Conservation (phyloP, 2,329 filamentous ascomycete species). For the Arthroderma sp. region DNA sequence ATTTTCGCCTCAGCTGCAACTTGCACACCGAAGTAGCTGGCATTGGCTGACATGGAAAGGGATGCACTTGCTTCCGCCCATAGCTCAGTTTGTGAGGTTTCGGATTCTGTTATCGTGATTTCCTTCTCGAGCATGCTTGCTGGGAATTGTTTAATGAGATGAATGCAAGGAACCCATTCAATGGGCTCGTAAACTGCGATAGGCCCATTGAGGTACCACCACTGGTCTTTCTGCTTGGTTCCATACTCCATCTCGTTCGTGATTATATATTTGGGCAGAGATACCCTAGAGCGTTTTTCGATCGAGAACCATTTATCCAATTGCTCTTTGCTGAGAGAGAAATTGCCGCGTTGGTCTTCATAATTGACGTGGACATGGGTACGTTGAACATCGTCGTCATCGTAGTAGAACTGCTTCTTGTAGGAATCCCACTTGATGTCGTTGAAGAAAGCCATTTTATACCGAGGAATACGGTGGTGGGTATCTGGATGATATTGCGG, state of each 20-base stretch:
- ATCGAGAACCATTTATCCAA: slow-evolving; percentile 2
- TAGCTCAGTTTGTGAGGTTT: neutral
- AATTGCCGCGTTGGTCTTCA: neutral
- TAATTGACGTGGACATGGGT: neutral
- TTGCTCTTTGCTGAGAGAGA: slow-evolving; percentile 1
- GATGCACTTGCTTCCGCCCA: neutral
- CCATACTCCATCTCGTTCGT: neutral
- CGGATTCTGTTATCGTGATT: neutral
- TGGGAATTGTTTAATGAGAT: neutral
- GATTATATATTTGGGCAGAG: neutral
- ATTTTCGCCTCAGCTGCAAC: slow-evolving; percentile 1
- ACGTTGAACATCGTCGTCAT: neutral
- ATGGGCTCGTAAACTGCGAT: too few relatives aligned
- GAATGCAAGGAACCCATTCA: too few relatives aligned
- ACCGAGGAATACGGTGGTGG: neutral
- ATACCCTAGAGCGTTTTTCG: neutral
- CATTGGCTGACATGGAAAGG: neutral
- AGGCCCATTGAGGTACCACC: too few relatives aligned
- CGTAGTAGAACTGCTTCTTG: slow-evolving; percentile 1
- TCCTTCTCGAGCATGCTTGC: slow-evolving; percentile 2
- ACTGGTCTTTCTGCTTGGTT: neutral
- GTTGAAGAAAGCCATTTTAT: slow-evolving; percentile 2
- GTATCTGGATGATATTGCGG: neutral
- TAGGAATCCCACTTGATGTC: slow-evolving; percentile 1
- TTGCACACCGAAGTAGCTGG: neutral